These are phyloP conservation scores for Zymoseptoria ardabiliae DNA, from an alignment of 2,329 filamentous ascomycete species.

Conservation along the genomic window DNA sequence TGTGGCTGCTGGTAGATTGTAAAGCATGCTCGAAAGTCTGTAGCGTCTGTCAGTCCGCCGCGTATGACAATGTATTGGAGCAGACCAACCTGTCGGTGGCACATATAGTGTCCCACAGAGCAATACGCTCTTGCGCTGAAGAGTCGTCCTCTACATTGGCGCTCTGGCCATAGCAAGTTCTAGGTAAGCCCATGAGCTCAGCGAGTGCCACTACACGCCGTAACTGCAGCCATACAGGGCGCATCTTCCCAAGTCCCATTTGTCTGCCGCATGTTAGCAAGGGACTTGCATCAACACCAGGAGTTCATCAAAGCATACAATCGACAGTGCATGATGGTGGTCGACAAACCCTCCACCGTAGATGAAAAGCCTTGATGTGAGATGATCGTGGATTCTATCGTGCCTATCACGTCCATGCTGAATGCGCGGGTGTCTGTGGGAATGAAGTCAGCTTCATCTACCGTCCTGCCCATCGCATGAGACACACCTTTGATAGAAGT, in stretches of 20 bases:
- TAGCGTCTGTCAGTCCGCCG: conserved; percentile 26
- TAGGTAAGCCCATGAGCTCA: conserved; percentile 33
- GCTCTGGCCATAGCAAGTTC: conserved; percentile 7
- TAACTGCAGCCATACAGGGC: conserved; percentile 32
- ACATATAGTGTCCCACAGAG: conserved; percentile 6
- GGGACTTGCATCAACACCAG: not conserved
- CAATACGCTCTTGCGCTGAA: not conserved
- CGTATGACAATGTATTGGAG: not conserved
- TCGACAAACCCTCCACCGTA: conserved; percentile 28
- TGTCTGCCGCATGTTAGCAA: conserved; percentile 16
- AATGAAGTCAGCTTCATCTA: not conserved
- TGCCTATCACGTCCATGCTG: conserved; percentile 20
- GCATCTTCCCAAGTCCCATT: conserved; percentile 30
- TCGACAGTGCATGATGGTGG: conserved; percentile 30
- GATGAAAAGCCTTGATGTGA: conserved; percentile 27
- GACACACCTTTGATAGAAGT: conserved; percentile 4
- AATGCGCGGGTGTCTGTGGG: not conserved
- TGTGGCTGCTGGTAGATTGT: conserved; percentile 33
- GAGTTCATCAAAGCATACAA: conserved; percentile 25
- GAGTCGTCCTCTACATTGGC: conserved; percentile 6
- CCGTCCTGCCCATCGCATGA: not conserved
- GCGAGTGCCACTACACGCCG: conserved; percentile 34
- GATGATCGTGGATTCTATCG: conserved; percentile 25
- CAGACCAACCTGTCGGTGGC: conserved; percentile 10
- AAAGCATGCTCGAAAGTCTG: conserved; percentile 27